A percentile compares a stretch with the other conserved stretches of the same genome.
phyloP scores from a whole-genome alignment of 78 protist genomes.

The Dictyostelium purpureum region DNA sequence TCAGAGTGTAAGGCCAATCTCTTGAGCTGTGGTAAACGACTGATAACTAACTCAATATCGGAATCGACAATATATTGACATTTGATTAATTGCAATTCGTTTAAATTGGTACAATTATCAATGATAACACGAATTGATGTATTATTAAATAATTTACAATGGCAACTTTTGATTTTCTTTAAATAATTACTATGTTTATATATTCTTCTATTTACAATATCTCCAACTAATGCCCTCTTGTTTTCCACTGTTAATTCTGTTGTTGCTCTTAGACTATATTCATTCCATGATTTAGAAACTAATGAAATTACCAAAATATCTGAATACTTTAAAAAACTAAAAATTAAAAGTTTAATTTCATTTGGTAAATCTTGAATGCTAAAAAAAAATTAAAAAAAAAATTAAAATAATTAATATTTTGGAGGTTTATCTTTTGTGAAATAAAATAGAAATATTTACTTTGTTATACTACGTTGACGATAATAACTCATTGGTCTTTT shows the following conservation, averaged over 20 bases:
- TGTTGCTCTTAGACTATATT: slow-evolving; percentile 36
- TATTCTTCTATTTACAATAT: slow-evolving; percentile 45
- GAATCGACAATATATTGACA: slow-evolving; percentile 24
- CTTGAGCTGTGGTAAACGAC: not conserved
- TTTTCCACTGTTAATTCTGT: slow-evolving; percentile 49
- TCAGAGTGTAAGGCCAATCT: slow-evolving; percentile 25
- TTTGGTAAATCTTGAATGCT: slow-evolving; percentile 64
- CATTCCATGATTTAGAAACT: slow-evolving; percentile 41
- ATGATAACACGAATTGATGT: slow-evolving; percentile 1
- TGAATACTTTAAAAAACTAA: slow-evolving; percentile 31
- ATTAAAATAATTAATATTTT: not conserved
- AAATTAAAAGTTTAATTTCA: slow-evolving; percentile 43
- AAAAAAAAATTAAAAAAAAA: not conserved
- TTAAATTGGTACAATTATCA: slow-evolving; percentile 16
- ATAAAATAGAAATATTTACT: not conserved
- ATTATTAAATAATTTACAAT: not conserved
- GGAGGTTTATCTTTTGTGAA: too few relatives aligned
- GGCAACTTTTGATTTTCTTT: slow-evolving; percentile 23
- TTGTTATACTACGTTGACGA: not conserved
- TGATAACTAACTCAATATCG: slow-evolving; percentile 36
- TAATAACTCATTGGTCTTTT: not conserved
- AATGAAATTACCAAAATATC: slow-evolving; percentile 44
- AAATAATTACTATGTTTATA: slow-evolving; percentile 63
- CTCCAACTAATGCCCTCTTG: not conserved
- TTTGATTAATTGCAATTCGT: slow-evolving; percentile 16